Base-by-base conservation (phyloP, 2,329 filamentous ascomycete species). In the Fusarium xyrophilum region DNA sequence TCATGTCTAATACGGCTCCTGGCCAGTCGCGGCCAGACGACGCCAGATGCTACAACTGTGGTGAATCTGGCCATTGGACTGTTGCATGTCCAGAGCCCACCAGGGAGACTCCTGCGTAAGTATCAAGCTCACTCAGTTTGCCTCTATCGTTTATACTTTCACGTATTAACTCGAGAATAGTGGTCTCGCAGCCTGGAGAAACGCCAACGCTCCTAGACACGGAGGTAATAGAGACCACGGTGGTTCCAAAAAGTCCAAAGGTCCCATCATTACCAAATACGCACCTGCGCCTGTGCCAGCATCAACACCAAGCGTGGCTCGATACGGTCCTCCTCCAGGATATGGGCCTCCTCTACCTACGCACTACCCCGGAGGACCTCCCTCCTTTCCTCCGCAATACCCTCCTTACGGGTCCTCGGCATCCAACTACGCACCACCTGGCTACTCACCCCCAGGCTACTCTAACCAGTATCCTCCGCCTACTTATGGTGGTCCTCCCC, bases 31-130 rank as follows among this genome's bases (percentile, higher is more conserved):
- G 73, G 27, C 63, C 77, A 30, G 77, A 79, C 46, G 78, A 80
- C 60, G 71, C 79, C 51, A 75, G 80, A 66, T 88, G 85, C 74
- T 86, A 86, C 74, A 87, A 86, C 71, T 88, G 85, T 69, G 84
- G 84, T 54, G 74, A 76, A 48, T 75, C 77, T 32, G 82, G 83
- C 7, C 85, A 88, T 72, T 86, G 84, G 79, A 78, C 83, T 15
- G 76, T 86, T 54, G 83, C 83, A 51, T 88, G 85, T 71, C 85
- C 84, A 11, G 82, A 85, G 62, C 80, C 82, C 25, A 83, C 82
- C 27, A 77, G 83, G 64, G 75, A 77, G 67, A 79, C 81, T 46
- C 83, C 83, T 67, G 82, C 81, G 85, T 87, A 81, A 83, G 85
- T 82, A 21, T 12, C 42, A 35, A 28, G 13, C 35, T 27, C 25